Conservation (phyloP, 2,329 filamentous ascomycete genomes). For the Westerdykella sp. region DNA sequence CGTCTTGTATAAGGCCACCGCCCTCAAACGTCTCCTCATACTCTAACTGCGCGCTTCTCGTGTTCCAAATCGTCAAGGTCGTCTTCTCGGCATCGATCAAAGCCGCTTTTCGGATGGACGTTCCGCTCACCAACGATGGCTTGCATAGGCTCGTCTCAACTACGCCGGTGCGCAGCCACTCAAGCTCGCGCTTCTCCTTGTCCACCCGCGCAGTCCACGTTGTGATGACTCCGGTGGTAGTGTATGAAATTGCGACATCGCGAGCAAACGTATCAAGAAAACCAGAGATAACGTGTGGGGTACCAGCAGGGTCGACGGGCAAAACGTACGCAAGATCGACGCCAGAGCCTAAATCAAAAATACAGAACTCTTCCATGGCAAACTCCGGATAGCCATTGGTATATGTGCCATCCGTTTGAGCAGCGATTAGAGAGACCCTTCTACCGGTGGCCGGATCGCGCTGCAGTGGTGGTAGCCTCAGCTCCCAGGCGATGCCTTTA, state of each 20-base stretch:
- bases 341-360: conserved; percentile 57
- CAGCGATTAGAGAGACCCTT: conserved; percentile 16
- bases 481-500: conserved; percentile 75
- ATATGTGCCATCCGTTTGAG: conserved; percentile 19
- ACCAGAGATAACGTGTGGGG: conserved; percentile 62
- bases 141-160: conserved; percentile 71
- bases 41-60: conserved; percentile 72
- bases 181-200: conserved; percentile 52
- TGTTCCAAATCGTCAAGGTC: conserved; percentile 85
- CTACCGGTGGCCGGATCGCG: conserved; percentile 23
- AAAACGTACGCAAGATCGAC: conserved; percentile 56
- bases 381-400: conserved; percentile 32
- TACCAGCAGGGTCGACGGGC: conserved; percentile 80
- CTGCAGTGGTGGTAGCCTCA: conserved; percentile 51
- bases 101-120: conserved; percentile 79
- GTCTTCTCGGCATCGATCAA: conserved; percentile 69
- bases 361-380: conserved; percentile 60
- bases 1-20: conserved; percentile 71
- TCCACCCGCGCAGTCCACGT: conserved; percentile 82
- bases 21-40: conserved; percentile 68
- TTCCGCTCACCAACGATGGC: conserved; percentile 75
- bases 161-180: conserved; percentile 76
- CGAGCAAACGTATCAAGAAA: conserved; percentile 82
- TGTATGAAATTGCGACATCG: conserved; percentile 83
- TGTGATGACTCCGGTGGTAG: conserved; percentile 63